Evolutionary conservation across 148 eudicot genomes (phyloP).

Genomic region (Pharnaceum exiguum): DNA sequence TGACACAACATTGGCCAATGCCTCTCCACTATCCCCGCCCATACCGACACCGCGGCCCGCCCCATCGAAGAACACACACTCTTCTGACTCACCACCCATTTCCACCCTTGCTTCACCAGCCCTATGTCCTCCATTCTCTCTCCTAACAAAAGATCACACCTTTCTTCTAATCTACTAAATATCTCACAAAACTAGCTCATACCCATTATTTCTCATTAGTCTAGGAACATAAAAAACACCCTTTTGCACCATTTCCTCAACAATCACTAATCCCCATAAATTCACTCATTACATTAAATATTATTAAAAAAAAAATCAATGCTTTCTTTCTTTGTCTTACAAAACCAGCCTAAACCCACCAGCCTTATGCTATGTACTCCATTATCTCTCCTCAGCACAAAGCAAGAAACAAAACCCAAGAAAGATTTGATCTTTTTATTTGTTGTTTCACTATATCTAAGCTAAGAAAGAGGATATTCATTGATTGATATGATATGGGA

Average conservation of each 20-base stretch:
- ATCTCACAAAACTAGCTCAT: conserved; percentile 1
- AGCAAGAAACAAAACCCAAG: too few relatives aligned
- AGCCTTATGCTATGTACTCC: too few relatives aligned
- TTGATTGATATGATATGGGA: too few relatives aligned
- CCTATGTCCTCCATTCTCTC: conserved; percentile 81
- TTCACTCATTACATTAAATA: too few relatives aligned
- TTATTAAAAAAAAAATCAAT: too few relatives aligned
- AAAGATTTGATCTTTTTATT: too few relatives aligned
- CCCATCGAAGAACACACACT: conserved; percentile 52
- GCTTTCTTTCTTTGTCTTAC: too few relatives aligned
- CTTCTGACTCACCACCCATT: conserved; percentile 74
- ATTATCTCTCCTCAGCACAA: too few relatives aligned
- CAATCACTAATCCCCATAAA: too few relatives aligned
- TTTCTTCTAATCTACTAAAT: neutral
- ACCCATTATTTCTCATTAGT: conserved; percentile 10
- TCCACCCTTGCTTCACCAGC: conserved; percentile 76
- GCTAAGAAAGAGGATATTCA: neutral
- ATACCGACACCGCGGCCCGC: conserved; percentile 34
- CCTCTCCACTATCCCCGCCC: conserved; percentile 44
- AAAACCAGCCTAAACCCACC: too few relatives aligned
- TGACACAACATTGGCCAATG: conserved; percentile 84
- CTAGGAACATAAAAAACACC: conserved; percentile 8
- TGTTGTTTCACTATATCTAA: conserved; percentile 11
- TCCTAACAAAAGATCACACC: conserved; percentile 9
- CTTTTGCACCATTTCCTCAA: conserved; percentile 1